Percentiles rank a stretch among this genome's conserved stretches.
Evolutionary conservation across 139 green algal genomes (phyloP).

Genomic region (Protoeuglena noctilucae): DNA sequence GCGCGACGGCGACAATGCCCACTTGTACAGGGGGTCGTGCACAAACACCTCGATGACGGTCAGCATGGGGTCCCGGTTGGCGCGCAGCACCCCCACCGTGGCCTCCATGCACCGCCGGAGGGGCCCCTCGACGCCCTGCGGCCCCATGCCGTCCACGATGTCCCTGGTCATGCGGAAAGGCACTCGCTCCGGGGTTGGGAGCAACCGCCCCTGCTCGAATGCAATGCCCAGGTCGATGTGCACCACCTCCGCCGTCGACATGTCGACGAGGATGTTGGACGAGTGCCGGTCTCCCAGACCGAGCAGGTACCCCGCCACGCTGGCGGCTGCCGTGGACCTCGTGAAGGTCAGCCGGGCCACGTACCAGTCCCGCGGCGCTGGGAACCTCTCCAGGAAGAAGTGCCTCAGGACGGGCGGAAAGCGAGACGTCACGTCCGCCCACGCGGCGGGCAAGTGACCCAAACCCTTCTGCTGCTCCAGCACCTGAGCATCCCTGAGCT

Average conservation of each 20-base stretch:
- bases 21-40: slow-evolving; percentile 84
- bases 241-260: slow-evolving; percentile 66
- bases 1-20: slow-evolving; percentile 18
- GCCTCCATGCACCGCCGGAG: slow-evolving; percentile 81
- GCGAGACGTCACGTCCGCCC: slow-evolving; percentile 24
- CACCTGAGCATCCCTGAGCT: too few species aligned
- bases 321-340: slow-evolving; percentile 50
- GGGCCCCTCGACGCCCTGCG: slow-evolving; percentile 64
- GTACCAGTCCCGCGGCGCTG: slow-evolving; percentile 43
- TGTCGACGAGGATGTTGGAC: slow-evolving; percentile 76
- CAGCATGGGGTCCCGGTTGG: slow-evolving; percentile 14
- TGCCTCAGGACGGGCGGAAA: slow-evolving; percentile 73
- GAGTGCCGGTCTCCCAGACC: slow-evolving; percentile 81
- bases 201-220: slow-evolving; percentile 82
- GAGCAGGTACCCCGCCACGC: slow-evolving; percentile 69
- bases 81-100: slow-evolving; percentile 44
- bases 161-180: slow-evolving; percentile 88
- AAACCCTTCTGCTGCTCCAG: too few species aligned
- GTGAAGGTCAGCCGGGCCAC: slow-evolving; percentile 54
- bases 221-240: slow-evolving; percentile 97
- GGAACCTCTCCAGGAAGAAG: slow-evolving; percentile 86
- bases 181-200: slow-evolving; percentile 79
- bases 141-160: slow-evolving; percentile 85
- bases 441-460: slow-evolving; percentile 16
- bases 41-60: slow-evolving; percentile 63